Evolutionary conservation across 768 basidiomycete genomes (phyloP).

Genomic region (Solioccasus polychromus): DNA sequence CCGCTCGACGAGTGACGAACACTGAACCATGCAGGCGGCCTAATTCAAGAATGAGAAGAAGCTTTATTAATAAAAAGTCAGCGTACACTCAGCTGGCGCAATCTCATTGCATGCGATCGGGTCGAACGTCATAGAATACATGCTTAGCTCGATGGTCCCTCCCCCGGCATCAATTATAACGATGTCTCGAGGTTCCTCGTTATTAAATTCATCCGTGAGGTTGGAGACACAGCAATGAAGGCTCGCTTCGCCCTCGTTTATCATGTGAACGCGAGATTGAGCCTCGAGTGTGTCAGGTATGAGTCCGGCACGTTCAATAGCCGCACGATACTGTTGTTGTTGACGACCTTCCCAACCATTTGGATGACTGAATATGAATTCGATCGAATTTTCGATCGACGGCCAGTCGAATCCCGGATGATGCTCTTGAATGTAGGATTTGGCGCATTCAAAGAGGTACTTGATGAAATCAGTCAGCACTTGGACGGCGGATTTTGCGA

Average conservation of each 20-base stretch:
- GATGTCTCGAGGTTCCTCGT: slow-evolving; percentile 25
- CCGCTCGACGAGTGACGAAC: too few relatives aligned
- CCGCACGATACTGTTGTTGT: slow-evolving; percentile 21
- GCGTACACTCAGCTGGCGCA: slow-evolving; percentile 26
- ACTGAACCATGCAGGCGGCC: slow-evolving; percentile 50
- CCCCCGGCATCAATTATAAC: slow-evolving; percentile 23
- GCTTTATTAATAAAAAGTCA: not conserved
- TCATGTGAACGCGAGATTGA: slow-evolving; percentile 16
- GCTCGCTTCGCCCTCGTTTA: slow-evolving; percentile 23
- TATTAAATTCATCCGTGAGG: slow-evolving; percentile 18
- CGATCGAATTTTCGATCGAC: slow-evolving; percentile 10
- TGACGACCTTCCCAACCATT: slow-evolving; percentile 29
- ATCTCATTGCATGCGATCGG: slow-evolving; percentile 33
- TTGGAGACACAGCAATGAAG: slow-evolving; percentile 38
- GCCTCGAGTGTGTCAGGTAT: slow-evolving; percentile 12
- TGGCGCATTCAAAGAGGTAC: slow-evolving; percentile 17
- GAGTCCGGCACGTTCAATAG: slow-evolving; percentile 19
- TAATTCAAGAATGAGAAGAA: too few relatives aligned
- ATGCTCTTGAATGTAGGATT: slow-evolving; percentile 13
- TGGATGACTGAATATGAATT: slow-evolving; percentile 25
- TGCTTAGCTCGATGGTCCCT: slow-evolving; percentile 36
- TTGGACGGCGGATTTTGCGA: slow-evolving; percentile 12
- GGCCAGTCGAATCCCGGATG: slow-evolving; percentile 18
- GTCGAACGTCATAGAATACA: slow-evolving; percentile 25
- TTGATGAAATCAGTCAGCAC: slow-evolving; percentile 23